These are phyloP conservation scores for Trichosporon inkin DNA, from an alignment of 1,284 basidiomycete genomes.

Conservation along the genomic window DNA sequence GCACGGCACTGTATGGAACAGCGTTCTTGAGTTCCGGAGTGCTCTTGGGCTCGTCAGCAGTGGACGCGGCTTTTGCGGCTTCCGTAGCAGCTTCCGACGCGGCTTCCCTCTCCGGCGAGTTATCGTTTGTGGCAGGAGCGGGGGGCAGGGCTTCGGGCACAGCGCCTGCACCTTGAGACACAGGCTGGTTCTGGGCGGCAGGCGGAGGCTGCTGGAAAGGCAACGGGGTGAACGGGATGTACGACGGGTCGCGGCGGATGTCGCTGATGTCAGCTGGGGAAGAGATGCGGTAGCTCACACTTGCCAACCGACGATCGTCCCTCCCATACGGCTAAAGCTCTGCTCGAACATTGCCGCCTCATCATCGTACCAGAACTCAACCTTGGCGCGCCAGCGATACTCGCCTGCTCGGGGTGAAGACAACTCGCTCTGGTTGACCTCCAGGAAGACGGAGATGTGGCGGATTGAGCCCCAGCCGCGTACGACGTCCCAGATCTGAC, in stretches of 20 bases:
- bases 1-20: background rate
- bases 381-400: slow-evolving; percentile 61
- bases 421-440: slow-evolving; percentile 65
- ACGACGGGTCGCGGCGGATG: slow-evolving; percentile 16
- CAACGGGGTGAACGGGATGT: slow-evolving; percentile 12
- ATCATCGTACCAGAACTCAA: slow-evolving; percentile 84
- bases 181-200: background rate
- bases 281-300: slow-evolving; percentile 27
- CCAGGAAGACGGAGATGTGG: slow-evolving; percentile 29
- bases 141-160: background rate
- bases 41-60: background rate
- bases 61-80: background rate
- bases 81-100: background rate
- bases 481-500: slow-evolving; percentile 66
- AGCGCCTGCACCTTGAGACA: background rate
- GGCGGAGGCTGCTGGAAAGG: slow-evolving; percentile 17
- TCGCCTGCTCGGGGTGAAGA: slow-evolving; percentile 57
- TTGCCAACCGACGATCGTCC: slow-evolving; percentile 35
- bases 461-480: slow-evolving; percentile 55
- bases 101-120: background rate
- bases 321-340: slow-evolving; percentile 35
- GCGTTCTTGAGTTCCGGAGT: background rate
- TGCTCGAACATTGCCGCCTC: slow-evolving; percentile 73
- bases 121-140: background rate
- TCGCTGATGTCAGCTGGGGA: slow-evolving; percentile 12